A percentile compares a stretch with the other conserved stretches of the same genome.
These are phyloP conservation scores for Candida namnaoensis DNA, from an alignment of 805 yeast genomes.

Conservation along the genomic window DNA sequence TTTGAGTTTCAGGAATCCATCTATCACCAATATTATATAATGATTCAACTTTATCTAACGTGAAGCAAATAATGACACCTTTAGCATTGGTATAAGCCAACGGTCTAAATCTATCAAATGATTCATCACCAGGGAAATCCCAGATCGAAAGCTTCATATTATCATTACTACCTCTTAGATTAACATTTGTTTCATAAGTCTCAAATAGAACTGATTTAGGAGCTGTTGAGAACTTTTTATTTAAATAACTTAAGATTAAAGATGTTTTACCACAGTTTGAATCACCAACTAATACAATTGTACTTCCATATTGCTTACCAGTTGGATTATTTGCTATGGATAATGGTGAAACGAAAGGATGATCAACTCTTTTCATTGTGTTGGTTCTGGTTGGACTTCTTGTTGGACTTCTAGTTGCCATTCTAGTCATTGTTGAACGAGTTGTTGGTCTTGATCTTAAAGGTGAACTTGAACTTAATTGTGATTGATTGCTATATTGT, in stretches of 20 bases:
- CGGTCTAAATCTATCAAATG: conserved; percentile 32
- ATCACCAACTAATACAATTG: conserved; percentile 17
- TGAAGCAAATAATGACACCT: conserved; percentile 29
- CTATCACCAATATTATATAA: conserved; percentile 27
- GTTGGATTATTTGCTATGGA: not conserved
- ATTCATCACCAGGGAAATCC: conserved; percentile 32
- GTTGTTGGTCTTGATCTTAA: too few species aligned
- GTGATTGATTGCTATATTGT: too few species aligned
- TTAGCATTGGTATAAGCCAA: conserved; percentile 31
- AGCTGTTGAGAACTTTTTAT: conserved; percentile 5
- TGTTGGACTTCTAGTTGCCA: not conserved
- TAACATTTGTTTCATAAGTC: conserved; percentile 12
- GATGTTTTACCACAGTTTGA: conserved; percentile 18
- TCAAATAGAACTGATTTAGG: conserved; percentile 9
- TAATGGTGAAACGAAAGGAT: not conserved
- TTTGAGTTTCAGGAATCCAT: conserved; percentile 34
- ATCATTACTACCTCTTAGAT: conserved; percentile 10
- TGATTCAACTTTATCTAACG: conserved; percentile 22
- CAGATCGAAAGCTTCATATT: conserved; percentile 25
- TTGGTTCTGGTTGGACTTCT: not conserved
- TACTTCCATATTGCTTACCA: not conserved
- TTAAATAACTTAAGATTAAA: conserved; percentile 12
- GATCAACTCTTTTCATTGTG: not conserved
- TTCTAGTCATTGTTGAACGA: too few species aligned
- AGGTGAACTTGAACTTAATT: too few species aligned